These are phyloP conservation scores for Chaetomium sp. DNA, from an alignment of 2,329 filamentous ascomycete genomes.

Conservation along the genomic window DNA sequence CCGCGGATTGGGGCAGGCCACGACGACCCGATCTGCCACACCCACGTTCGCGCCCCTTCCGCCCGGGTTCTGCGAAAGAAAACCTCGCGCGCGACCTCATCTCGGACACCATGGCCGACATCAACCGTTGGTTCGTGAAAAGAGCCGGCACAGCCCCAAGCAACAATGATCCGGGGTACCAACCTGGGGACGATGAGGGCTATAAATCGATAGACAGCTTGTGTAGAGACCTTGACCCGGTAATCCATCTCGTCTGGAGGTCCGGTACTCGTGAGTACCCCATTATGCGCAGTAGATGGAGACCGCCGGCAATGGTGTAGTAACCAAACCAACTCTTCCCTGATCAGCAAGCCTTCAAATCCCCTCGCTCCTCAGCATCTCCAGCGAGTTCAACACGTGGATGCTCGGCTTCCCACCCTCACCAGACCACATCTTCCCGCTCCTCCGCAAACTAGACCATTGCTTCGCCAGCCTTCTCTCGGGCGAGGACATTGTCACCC, in stretches of 20 bases:
- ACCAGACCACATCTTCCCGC: constrained; percentile 64
- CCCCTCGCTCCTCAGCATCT: constrained; percentile 78
- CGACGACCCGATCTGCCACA: constrained; percentile 52
- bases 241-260: constrained; percentile 83
- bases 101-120: constrained; percentile 54
- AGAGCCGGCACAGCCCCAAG: constrained; percentile 53
- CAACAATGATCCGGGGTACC: constrained; percentile 7
- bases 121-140: constrained; percentile 62
- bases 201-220: constrained; percentile 68
- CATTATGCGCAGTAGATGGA: background rate
- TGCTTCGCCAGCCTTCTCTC: constrained; percentile 76
- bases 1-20: background rate
- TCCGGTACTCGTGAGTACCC: constrained; percentile 74
- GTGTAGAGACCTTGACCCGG: constrained; percentile 69
- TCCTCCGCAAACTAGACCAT: constrained; percentile 78
- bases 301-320: background rate
- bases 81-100: constrained; percentile 61
- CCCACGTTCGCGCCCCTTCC: constrained; percentile 55
- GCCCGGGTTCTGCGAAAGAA: constrained; percentile 61
- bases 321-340: background rate
- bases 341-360: constrained; percentile 72
- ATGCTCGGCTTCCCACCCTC: constrained; percentile 71
- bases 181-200: constrained; percentile 42
- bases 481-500: constrained; percentile 67
- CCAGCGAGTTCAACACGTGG: constrained; percentile 71